A percentile compares a stretch with the other conserved stretches of the same genome.
Evolutionary conservation across 164 flowering plant species (phyloP).

Genomic region (Saururus chinensis): DNA sequence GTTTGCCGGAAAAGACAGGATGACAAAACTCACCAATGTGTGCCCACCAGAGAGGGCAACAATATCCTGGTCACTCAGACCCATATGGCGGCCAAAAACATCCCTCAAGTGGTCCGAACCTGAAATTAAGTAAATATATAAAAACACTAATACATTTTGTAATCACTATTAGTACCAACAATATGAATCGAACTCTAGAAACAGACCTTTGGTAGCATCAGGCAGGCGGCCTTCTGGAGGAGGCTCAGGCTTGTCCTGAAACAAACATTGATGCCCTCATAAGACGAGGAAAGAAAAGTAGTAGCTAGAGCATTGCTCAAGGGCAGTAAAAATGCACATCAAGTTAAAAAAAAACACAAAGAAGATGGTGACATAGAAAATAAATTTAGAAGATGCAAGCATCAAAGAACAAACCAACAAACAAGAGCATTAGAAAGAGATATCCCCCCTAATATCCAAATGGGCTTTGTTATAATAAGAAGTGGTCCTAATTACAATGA

Average conservation of each 20-base stretch:
- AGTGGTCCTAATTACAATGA: too few relatives aligned
- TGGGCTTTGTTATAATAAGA: too few relatives aligned
- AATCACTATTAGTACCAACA: not conserved
- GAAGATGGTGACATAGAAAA: too few relatives aligned
- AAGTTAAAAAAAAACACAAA: too few relatives aligned
- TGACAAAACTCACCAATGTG: slow-evolving; percentile 1
- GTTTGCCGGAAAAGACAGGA: not conserved
- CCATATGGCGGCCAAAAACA: slow-evolving; percentile 38
- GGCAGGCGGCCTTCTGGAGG: slow-evolving; percentile 96
- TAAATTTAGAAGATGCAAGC: too few relatives aligned
- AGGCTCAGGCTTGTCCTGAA: slow-evolving; percentile 74
- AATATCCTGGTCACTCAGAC: slow-evolving; percentile 43
- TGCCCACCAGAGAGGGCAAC: slow-evolving; percentile 59
- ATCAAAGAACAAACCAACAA: too few relatives aligned
- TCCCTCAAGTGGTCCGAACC: slow-evolving; percentile 47
- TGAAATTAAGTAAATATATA: slow-evolving; percentile 8
- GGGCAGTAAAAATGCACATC: too few relatives aligned
- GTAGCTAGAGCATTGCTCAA: not conserved
- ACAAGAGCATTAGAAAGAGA: too few relatives aligned
- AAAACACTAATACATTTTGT: not conserved
- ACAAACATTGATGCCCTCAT: not conserved
- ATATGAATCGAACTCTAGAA: not conserved
- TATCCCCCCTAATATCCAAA: too few relatives aligned
- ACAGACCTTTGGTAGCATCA: slow-evolving; percentile 80
- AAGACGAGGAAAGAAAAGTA: not conserved